Percentiles rank a stretch among this genome's conserved stretches.
Conservation (phyloP, 2,329 filamentous ascomycete species). For the Paraphaeosphaeria sporulosa region DNA sequence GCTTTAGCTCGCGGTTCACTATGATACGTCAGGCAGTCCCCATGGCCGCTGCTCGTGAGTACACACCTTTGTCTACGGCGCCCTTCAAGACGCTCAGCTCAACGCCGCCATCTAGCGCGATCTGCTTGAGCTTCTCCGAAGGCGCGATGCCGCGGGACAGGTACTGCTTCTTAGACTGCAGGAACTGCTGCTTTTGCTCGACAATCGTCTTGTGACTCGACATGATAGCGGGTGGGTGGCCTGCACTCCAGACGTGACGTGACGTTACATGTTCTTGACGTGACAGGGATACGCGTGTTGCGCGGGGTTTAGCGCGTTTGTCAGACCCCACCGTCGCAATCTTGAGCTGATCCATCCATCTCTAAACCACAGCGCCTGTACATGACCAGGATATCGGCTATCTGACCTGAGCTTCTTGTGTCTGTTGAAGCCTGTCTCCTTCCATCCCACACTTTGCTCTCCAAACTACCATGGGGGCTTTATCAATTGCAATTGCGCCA, state of each 20-base stretch:
- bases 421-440: too few species aligned
- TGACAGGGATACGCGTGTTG: neutral
- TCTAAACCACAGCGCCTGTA: neutral
- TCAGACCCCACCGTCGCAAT: neutral
- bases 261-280: neutral
- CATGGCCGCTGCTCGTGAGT: neutral
- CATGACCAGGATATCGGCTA: too few species aligned
- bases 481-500: too few species aligned
- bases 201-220: constrained; percentile 55
- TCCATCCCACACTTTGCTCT: too few species aligned
- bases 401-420: too few species aligned
- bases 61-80: constrained; percentile 58
- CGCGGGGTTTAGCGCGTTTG: constrained; percentile 1
- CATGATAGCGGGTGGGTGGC: constrained; percentile 9
- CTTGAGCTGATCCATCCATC: neutral
- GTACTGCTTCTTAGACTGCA: constrained; percentile 67
- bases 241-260: neutral
- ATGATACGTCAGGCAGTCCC: constrained; percentile 1
- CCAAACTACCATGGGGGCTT: too few species aligned
- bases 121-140: constrained; percentile 62
- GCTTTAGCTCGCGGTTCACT: constrained; percentile 70
- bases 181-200: constrained; percentile 70
- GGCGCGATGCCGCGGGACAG: constrained; percentile 67
- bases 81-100: constrained; percentile 58
- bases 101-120: constrained; percentile 56